These are phyloP conservation scores for Dendrobium catenatum DNA, from an alignment of 106 monocot genomes.

Conservation along the genomic window DNA sequence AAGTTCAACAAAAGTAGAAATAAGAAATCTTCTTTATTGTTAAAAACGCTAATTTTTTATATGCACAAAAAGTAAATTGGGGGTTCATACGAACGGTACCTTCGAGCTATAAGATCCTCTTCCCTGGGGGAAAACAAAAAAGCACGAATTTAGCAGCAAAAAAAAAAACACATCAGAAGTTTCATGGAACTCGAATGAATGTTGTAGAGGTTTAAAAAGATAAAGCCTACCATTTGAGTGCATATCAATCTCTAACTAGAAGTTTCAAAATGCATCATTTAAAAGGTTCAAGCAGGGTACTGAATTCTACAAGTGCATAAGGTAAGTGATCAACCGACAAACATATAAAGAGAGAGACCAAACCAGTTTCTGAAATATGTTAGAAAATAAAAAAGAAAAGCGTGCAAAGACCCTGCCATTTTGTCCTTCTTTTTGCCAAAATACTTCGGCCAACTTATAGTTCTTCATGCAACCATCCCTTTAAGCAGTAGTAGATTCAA, in stretches of 20 bases:
- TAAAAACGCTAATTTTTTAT: neutral
- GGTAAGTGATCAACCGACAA: neutral
- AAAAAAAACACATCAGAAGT: neutral
- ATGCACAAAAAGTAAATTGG: neutral
- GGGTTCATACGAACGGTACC: neutral
- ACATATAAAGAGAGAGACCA: neutral
- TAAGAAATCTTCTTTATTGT: neutral
- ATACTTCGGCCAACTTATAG: neutral
- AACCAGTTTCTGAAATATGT: neutral
- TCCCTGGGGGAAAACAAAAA: slow-evolving; percentile 6
- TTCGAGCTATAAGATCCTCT: slow-evolving; percentile 1
- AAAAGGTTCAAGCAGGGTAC: neutral
- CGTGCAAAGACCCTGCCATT: neutral
- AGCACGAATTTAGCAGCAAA: neutral
- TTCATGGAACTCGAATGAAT: neutral
- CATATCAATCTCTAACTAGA: neutral
- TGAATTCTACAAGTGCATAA: neutral
- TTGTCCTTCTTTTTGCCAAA: neutral
- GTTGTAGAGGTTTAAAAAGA: neutral
- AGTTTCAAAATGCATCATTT: neutral
- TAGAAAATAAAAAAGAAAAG: neutral
- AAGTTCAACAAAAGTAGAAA: neutral
- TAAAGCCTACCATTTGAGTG: neutral
- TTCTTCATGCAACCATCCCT: neutral
- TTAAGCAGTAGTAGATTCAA: too few species aligned